Evolutionary conservation across 2,329 filamentous ascomycete genomes (phyloP).

Genomic region (Fusarium aywerte): DNA sequence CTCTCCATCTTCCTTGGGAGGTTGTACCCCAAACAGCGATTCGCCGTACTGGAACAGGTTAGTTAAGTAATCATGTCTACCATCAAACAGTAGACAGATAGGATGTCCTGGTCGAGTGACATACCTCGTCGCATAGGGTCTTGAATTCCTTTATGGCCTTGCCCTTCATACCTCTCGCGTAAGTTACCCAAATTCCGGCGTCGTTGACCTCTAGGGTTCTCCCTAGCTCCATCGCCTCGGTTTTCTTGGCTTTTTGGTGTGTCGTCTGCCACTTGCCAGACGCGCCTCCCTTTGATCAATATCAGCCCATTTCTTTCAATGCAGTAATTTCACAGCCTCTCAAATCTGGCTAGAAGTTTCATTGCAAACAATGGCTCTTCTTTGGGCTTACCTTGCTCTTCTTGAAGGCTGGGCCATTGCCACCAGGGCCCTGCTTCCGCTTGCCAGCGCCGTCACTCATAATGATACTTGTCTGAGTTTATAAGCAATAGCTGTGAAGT

Average conservation of each 20-base stretch:
- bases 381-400: slow-evolving; percentile 54
- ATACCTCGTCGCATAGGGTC: slow-evolving; percentile 73
- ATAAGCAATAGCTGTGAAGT: neutral
- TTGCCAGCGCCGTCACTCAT: slow-evolving; percentile 52
- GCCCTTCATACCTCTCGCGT: slow-evolving; percentile 75
- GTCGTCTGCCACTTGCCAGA: slow-evolving; percentile 71
- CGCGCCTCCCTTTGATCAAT: slow-evolving; percentile 57
- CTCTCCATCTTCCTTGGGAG: slow-evolving; percentile 48
- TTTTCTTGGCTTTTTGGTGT: slow-evolving; percentile 64
- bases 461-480: neutral
- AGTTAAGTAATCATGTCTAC: slow-evolving; percentile 13
- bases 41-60: slow-evolving; percentile 68
- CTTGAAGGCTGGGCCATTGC: slow-evolving; percentile 48
- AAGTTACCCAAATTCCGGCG: slow-evolving; percentile 81
- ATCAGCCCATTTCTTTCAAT: slow-evolving; percentile 24
- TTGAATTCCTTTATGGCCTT: slow-evolving; percentile 76
- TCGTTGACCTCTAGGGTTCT: slow-evolving; percentile 72
- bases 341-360: neutral
- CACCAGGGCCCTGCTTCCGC: slow-evolving; percentile 51
- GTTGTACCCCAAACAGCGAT: slow-evolving; percentile 65
- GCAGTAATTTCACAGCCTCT: neutral
- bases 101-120: neutral
- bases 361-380: neutral
- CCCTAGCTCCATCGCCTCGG: slow-evolving; percentile 55
- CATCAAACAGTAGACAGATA: neutral